A percentile compares a stretch with the other conserved stretches of the same genome.
Conservation (phyloP, 1,284 basidiomycete genomes). For the Thelephora terrestris region DNA sequence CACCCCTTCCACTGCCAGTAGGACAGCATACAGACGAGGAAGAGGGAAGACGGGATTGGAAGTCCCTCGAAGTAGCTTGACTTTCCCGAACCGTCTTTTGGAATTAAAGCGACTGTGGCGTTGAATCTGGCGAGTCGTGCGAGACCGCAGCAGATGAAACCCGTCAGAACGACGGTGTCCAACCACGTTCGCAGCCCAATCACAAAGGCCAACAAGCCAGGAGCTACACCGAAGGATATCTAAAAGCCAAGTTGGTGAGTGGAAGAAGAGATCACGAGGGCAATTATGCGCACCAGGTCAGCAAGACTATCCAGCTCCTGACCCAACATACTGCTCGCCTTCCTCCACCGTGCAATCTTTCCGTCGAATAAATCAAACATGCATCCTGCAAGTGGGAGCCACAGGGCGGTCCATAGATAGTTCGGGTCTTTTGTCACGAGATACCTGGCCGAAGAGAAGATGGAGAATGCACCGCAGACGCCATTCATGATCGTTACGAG, state of each 20-base stretch:
- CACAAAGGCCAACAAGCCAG: constrained; percentile 85
- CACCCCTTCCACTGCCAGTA: constrained; percentile 79
- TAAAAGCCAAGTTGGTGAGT: constrained; percentile 22
- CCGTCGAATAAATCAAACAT: constrained; percentile 98
- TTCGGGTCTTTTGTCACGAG: constrained; percentile 74
- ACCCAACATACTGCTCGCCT: constrained; percentile 92
- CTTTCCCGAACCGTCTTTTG: constrained; percentile 83
- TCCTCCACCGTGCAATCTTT: constrained; percentile 96
- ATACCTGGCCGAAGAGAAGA: constrained; percentile 90
- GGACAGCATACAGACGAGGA: constrained; percentile 72
- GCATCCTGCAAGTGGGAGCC: constrained; percentile 88
- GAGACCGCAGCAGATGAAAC: constrained; percentile 93
- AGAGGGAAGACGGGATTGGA: constrained; percentile 89
- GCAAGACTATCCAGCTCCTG: constrained; percentile 97
- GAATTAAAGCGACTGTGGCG: constrained; percentile 91
- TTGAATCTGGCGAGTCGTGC: constrained; percentile 97
- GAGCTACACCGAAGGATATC: constrained; percentile 97
- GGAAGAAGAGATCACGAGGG: constrained; percentile 5
- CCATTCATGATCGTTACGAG: constrained; percentile 99
- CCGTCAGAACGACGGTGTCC: constrained; percentile 80
- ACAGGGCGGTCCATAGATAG: constrained; percentile 78
- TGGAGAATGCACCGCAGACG: constrained; percentile 93
- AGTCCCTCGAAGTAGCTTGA: constrained; percentile 95
- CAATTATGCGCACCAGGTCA: constrained; percentile 66
- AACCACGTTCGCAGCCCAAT: constrained; percentile 86